Evolutionary conservation across 2,329 filamentous ascomycete species (phyloP), one percentile per base, ranked within the genome.

Genomic region (Mollisiaceae sp.): DNA sequence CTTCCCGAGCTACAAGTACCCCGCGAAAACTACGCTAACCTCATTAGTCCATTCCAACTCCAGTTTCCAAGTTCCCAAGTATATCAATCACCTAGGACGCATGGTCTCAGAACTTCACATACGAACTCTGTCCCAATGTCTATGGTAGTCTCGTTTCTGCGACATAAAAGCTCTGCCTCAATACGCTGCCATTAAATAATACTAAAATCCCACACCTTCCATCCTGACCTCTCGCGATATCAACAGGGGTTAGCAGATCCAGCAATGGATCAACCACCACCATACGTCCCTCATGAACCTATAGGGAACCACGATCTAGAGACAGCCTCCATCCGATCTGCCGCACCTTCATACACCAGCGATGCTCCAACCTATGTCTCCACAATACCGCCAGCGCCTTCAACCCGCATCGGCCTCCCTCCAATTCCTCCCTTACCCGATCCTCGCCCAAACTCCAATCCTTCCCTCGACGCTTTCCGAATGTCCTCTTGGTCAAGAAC

Each of bases 401-500:
- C 27, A 18, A 5, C 27, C 5, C 55, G 32, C 38, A 57, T n/a
- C n/a, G 55, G 59, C 6, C 59, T 60, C 3, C 59, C 59, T 39
- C 43, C 59, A 20, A 27, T 43, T 15, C 32, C 41, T 41, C 35
- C 55, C 11, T 32, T 54, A 32, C 50, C 22, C 14, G 50, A n/a
- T 3, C 18, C 43, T 47, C 50, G 22, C 32, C 2, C 55, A 20
- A 39, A 38, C 24, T n/a, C 22, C 9, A 55, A 14, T 12, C 55
- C 55, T 20, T 38, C 55, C 3, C 55, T 57, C 5, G 15, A 36
- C n/a, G 20, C 35, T 2, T 57, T n/a, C 39, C 55, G 55, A 11
- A 41, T 41, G 20, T 38, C 32, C 55, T 57, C n/a, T n/a, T 38
- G 55, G 55, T 57, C 55, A 9, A 82, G 81, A 60, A 79, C 82